phyloP scores from a whole-genome alignment of 2,329 filamentous ascomycete genomes.

The Cadophora gregata region DNA sequence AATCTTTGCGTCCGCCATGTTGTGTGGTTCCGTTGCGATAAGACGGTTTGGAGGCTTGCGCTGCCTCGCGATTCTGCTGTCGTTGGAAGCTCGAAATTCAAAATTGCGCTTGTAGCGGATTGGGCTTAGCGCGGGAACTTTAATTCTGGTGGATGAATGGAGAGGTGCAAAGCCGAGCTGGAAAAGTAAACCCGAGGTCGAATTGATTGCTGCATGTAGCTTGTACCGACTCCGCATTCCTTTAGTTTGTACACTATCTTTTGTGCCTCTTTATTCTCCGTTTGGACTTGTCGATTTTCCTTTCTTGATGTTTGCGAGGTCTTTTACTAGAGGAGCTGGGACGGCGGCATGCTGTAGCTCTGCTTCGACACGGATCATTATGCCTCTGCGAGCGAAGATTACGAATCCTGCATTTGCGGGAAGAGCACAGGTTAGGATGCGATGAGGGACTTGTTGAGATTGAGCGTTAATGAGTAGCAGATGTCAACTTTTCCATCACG shows the following conservation, averaged over 20 bases:
- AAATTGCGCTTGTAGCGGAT: slow-evolving; percentile 6
- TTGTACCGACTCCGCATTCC: slow-evolving; percentile 30
- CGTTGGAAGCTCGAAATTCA: slow-evolving; percentile 17
- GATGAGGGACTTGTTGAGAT: slow-evolving; percentile 22
- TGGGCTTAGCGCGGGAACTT: neutral
- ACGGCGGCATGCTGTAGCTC: slow-evolving; percentile 54
- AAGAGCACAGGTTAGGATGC: slow-evolving; percentile 55
- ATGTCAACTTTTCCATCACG: slow-evolving; percentile 45
- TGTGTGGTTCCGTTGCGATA: slow-evolving; percentile 41
- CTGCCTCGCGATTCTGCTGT: slow-evolving; percentile 16
- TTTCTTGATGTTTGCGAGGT: slow-evolving; percentile 63
- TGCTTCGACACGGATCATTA: slow-evolving; percentile 52
- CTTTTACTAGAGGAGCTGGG: slow-evolving; percentile 59
- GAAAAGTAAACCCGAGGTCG: slow-evolving; percentile 32
- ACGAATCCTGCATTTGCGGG: slow-evolving; percentile 61
- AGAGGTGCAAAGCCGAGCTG: slow-evolving; percentile 23
- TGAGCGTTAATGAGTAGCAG: slow-evolving; percentile 42
- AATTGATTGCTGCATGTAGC: neutral
- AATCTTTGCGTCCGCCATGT: slow-evolving; percentile 74
- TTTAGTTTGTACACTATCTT: slow-evolving; percentile 21
- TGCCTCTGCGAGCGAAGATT: slow-evolving; percentile 84
- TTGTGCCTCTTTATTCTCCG: neutral
- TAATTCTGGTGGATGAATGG: neutral
- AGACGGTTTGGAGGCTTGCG: slow-evolving; percentile 33
- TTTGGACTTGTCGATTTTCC: slow-evolving; percentile 23